phyloP scores from a whole-genome alignment of 2,329 filamentous ascomycete species.

The Fusarium sp. region DNA sequence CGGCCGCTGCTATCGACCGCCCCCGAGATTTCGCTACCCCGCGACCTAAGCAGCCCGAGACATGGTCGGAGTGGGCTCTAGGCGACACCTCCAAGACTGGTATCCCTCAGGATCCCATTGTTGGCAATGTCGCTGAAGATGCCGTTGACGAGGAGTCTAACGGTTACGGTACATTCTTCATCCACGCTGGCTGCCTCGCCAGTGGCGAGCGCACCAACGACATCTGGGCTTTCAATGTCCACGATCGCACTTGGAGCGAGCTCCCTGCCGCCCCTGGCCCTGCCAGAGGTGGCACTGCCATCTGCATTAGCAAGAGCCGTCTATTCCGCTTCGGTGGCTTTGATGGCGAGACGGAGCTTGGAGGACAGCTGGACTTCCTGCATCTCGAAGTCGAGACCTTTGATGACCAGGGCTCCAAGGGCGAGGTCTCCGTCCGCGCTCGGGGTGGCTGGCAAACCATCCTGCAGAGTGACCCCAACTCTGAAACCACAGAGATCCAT shows the following conservation, averaged over 20 bases:
- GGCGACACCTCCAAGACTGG: slow-evolving; percentile 66
- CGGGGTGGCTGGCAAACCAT: slow-evolving; percentile 68
- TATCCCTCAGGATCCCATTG: slow-evolving; percentile 69
- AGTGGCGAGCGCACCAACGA: slow-evolving; percentile 72
- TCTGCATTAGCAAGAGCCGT: slow-evolving; percentile 72
- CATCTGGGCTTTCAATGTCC: slow-evolving; percentile 82
- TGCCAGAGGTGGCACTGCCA: slow-evolving; percentile 73
- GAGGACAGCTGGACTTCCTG: slow-evolving; percentile 77
- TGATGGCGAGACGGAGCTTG: slow-evolving; percentile 76
- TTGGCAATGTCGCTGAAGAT: slow-evolving; percentile 67
- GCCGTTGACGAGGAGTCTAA: slow-evolving; percentile 71
- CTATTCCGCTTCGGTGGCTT: slow-evolving; percentile 86
- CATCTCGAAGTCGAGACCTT: slow-evolving; percentile 68
- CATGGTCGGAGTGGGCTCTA: slow-evolving; percentile 67
- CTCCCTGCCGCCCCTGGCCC: slow-evolving; percentile 75
- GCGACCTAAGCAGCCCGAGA: slow-evolving; percentile 53
- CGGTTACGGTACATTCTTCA: slow-evolving; percentile 75
- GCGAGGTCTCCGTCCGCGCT: slow-evolving; percentile 64
- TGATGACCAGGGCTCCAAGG: slow-evolving; percentile 60
- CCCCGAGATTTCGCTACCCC: slow-evolving; percentile 62
- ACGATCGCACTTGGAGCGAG: slow-evolving; percentile 73
- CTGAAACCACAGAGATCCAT: slow-evolving; percentile 52
- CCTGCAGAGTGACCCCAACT: slow-evolving; percentile 51
- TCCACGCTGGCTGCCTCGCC: slow-evolving; percentile 81
- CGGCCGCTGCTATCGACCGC: slow-evolving; percentile 67